These are phyloP conservation scores for Suhomyces vadensis DNA, from an alignment of 805 yeast species.

Conservation along the genomic window DNA sequence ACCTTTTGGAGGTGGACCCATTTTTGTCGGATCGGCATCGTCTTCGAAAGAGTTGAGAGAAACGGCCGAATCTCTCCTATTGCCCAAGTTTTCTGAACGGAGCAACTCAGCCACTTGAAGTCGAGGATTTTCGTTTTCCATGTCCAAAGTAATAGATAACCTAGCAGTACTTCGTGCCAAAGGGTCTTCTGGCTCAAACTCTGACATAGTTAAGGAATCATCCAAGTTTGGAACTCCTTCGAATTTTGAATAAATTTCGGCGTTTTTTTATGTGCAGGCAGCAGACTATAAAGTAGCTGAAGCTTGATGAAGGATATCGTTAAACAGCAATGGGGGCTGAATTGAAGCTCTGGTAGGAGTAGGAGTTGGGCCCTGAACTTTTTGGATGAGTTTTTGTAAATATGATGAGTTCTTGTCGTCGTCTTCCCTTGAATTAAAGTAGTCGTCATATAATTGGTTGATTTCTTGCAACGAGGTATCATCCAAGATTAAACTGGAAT, in stretches of 20 bases:
- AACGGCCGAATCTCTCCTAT: slow-evolving; percentile 23
- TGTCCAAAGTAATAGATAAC: slow-evolving; percentile 28
- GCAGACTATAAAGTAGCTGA: neutral
- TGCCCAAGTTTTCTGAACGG: slow-evolving; percentile 3
- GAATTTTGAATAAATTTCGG: neutral
- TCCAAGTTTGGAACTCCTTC: neutral
- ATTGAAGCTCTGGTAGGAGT: neutral
- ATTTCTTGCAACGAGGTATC: slow-evolving; percentile 20
- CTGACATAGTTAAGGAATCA: neutral
- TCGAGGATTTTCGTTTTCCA: slow-evolving; percentile 19
- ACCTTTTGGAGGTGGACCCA: slow-evolving; percentile 3
- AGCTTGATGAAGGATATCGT: slow-evolving; percentile 2
- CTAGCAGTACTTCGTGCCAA: slow-evolving; percentile 27
- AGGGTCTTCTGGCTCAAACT: slow-evolving; percentile 16
- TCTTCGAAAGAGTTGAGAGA: slow-evolving; percentile 25
- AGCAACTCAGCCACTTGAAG: slow-evolving; percentile 19
- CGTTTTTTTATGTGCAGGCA: neutral
- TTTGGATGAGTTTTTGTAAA: neutral
- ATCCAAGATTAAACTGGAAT: slow-evolving; percentile 13
- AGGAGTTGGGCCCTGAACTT: neutral
- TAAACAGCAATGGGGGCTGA: neutral
- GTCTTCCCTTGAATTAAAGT: slow-evolving; percentile 4
- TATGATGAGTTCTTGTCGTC: neutral
- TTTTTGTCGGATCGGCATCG: slow-evolving; percentile 7
- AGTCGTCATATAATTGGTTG: slow-evolving; percentile 17